Evolutionary conservation across 306 rosid species (phyloP), one percentile per base, ranked within the genome.

Genomic region (Sicyos edulis): DNA sequence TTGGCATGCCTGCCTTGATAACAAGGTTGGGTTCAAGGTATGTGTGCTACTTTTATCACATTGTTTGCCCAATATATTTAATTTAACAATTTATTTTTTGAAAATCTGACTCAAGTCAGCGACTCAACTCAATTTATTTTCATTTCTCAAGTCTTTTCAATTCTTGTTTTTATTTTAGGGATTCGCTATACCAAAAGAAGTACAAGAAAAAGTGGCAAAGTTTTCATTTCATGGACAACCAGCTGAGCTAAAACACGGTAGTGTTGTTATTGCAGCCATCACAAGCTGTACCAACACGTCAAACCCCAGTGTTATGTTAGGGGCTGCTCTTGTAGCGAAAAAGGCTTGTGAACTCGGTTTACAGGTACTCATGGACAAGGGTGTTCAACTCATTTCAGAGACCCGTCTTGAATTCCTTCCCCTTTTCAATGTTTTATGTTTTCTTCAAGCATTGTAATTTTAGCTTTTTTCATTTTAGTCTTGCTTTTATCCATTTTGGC

Each of bases 261-360:
- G 86, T 72, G 91, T 92, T 68, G 98, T 92, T 70, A 89, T 92
- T 84, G 96, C 98, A 82, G 98, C 96, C 70, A 92, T 92, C 77
- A 88, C 98, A 19, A 92, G 98, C 54, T 92, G 98, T 85, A 92
- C 98, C 32, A 92, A 92, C 75, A 92, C 98, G 37, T 92, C 98
- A 78, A 92, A 92, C 77, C 96, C 98, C 50, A 89, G 96, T 75
- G 98, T 92, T 81, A 92, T 92, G 96, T 96, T 92, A 74, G 98
- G 98, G 19, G 98, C 98, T 74, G 98, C 86, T 71, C 96, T 92
- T 73, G 96, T 89, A 74, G 96, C 98, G 0, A 92, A 92, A 82
- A 92, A 86, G 84, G 98, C 96, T 56, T 82, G 81, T 52, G 96
- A 92, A 55, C 96, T 83, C 76, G 98, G 98, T 74, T 82, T 92